Evolutionary conservation across 129 eudicot species (phyloP).

Genomic region (Helianthus tuberosus): DNA sequence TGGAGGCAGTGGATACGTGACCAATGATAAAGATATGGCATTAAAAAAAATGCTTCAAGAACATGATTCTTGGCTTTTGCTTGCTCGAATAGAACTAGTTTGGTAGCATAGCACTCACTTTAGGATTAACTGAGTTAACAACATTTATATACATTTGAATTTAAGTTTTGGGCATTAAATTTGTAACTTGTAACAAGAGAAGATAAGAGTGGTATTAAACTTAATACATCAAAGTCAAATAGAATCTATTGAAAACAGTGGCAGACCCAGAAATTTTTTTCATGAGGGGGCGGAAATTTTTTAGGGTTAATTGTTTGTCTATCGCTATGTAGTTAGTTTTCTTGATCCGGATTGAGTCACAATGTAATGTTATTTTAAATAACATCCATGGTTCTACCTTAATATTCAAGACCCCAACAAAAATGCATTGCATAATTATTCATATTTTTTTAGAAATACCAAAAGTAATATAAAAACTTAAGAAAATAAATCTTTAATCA

Average conservation of each 20-base stretch:
- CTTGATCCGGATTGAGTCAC: too few relatives aligned
- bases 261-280: too few relatives aligned
- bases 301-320: too few relatives aligned
- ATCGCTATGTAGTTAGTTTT: too few relatives aligned
- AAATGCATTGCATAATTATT: too few relatives aligned
- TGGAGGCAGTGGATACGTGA: constrained; percentile 15
- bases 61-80: constrained; percentile 29
- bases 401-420: too few relatives aligned
- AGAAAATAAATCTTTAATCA: too few relatives aligned
- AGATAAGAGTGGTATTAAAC: neutral
- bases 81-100: constrained; percentile 27
- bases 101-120: constrained; percentile 23
- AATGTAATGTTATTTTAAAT: too few relatives aligned
- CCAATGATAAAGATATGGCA: constrained; percentile 22
- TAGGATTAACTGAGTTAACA: neutral
- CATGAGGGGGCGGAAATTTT: too few relatives aligned
- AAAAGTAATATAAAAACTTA: too few relatives aligned
- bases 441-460: too few relatives aligned
- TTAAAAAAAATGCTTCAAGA: constrained; percentile 17
- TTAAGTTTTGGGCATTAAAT: neutral
- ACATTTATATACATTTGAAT: neutral
- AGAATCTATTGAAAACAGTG: neutral
- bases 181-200: neutral
- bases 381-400: too few relatives aligned
- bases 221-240: neutral